phyloP scores from a whole-genome alignment of 78 protist species.

The Polysphondylium violaceum region DNA sequence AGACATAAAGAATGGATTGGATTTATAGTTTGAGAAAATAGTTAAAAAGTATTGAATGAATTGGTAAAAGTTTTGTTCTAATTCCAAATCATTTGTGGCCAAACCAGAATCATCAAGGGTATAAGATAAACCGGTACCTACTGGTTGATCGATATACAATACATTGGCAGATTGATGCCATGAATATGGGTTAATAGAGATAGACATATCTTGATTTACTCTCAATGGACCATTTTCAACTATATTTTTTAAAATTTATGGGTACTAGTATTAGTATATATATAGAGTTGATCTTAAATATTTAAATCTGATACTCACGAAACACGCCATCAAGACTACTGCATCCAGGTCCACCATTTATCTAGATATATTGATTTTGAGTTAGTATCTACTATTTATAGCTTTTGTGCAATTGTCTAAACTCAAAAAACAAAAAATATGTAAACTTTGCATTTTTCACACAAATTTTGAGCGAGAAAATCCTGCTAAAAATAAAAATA shows the following conservation, averaged over 20 bases:
- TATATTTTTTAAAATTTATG: not conserved
- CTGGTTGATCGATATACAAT: slow-evolving; percentile 78
- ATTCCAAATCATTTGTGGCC: slow-evolving; percentile 12
- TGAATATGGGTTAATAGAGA: slow-evolving; percentile 53
- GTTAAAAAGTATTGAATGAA: slow-evolving; percentile 32
- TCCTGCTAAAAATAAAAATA: no score
- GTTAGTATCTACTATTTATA: no score
- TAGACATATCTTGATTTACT: slow-evolving; percentile 13
- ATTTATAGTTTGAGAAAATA: slow-evolving; percentile 2
- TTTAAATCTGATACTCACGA: not conserved
- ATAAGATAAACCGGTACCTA: slow-evolving; percentile 87
- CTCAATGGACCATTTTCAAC: slow-evolving; percentile 90
- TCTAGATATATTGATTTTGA: no score
- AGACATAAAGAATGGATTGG: slow-evolving; percentile 1
- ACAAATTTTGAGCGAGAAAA: no score
- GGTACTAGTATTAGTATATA: slow-evolving; percentile 25
- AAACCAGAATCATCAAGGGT: slow-evolving; percentile 11
- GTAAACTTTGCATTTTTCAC: no score
- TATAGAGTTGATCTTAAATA: slow-evolving; percentile 11
- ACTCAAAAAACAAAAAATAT: no score
- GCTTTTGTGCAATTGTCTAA: no score
- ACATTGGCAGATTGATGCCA: slow-evolving; percentile 71
- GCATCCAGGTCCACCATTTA: slow-evolving; percentile 57
- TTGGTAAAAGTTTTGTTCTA: slow-evolving; percentile 40
- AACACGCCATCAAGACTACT: not conserved